phyloP scores from a whole-genome alignment of 2,329 filamentous ascomycete species.

The Grosmannia huntii region DNA sequence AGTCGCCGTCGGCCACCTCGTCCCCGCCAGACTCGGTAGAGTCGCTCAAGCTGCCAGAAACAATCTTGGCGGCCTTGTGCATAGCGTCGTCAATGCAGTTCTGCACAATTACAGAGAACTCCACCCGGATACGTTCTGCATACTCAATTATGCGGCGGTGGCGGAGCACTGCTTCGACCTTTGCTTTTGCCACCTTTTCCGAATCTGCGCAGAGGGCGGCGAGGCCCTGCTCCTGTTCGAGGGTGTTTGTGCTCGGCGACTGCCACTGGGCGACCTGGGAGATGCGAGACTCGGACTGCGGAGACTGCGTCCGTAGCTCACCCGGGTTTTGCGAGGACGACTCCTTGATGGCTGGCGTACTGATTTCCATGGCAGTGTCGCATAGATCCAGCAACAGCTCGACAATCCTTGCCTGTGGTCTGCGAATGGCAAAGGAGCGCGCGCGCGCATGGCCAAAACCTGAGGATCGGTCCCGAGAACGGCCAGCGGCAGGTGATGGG shows the following conservation, averaged over 20 bases:
- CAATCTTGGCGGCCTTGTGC: conserved; percentile 77
- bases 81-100: conserved; percentile 91
- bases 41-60: conserved; percentile 72
- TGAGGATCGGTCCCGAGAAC: conserved; percentile 56
- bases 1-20: conserved; percentile 24
- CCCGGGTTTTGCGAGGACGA: conserved; percentile 51
- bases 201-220: conserved; percentile 83
- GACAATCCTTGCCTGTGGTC: conserved; percentile 84
- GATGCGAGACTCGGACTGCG: conserved; percentile 89
- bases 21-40: conserved; percentile 51
- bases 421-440: conserved; percentile 79
- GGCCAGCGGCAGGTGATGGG: conserved; percentile 56
- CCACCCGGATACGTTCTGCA: conserved; percentile 84
- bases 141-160: conserved; percentile 93
- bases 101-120: conserved; percentile 85
- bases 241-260: conserved; percentile 77
- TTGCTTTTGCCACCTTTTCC: conserved; percentile 68
- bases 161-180: conserved; percentile 85
- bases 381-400: conserved; percentile 90
- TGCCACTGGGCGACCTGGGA: conserved; percentile 95
- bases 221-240: conserved; percentile 88
- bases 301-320: conserved; percentile 85
- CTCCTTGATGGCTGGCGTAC: conserved; percentile 85
- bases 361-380: conserved; percentile 91
- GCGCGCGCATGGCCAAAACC: conserved; percentile 69